Conservation (phyloP, 257 asterid species). For the Ophiorrhiza pumila region DNA sequence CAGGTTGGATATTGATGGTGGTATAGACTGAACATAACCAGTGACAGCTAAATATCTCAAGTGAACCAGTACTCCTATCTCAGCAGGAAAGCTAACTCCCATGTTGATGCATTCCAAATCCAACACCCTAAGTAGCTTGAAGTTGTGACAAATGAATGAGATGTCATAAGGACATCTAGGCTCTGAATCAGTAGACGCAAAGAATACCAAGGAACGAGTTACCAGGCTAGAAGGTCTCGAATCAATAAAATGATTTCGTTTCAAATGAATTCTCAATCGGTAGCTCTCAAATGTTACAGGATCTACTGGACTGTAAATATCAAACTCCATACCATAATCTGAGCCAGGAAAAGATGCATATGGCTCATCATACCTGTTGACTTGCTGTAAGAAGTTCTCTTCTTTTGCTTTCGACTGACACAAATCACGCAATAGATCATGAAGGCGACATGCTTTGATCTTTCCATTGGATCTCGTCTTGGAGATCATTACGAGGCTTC, state of each 20-base stretch:
- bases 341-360: neutral
- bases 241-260: neutral
- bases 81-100: neutral
- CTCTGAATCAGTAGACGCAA: conserved; percentile 8
- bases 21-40: neutral
- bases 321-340: neutral
- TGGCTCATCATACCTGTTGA: conserved; percentile 6
- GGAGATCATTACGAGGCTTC: conserved; percentile 4
- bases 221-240: conserved; percentile 5
- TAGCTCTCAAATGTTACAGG: neutral
- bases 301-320: neutral
- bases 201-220: conserved; percentile 5
- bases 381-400: neutral
- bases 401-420: neutral
- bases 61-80: neutral
- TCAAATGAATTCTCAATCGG: neutral
- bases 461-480: conserved; percentile 5
- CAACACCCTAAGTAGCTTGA: conserved; percentile 4
- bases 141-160: conserved; percentile 3
- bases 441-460: conserved; percentile 9
- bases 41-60: conserved; percentile 20
- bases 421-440: conserved; percentile 3
- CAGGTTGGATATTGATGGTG: conserved; percentile 6
- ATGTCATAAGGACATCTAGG: conserved; percentile 11
- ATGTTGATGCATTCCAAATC: conserved; percentile 7